Evolutionary conservation across 2,329 filamentous ascomycete genomes (phyloP).

Genomic region (Cladophialophora exuberans): DNA sequence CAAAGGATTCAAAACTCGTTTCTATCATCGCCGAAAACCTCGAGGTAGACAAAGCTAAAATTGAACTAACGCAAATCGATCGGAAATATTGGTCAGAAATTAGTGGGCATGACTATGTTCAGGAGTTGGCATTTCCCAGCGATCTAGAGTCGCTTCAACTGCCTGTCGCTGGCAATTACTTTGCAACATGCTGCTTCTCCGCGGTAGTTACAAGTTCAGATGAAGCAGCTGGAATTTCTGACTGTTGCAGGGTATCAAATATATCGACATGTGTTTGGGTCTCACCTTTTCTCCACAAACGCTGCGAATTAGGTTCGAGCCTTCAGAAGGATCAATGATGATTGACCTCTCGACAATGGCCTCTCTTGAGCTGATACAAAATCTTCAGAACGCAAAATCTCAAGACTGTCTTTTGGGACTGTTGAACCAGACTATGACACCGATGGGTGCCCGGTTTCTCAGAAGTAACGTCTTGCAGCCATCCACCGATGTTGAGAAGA

Average conservation of each 20-base stretch:
- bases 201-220: constrained; percentile 62
- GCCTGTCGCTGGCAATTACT: constrained; percentile 80
- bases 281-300: constrained; percentile 76
- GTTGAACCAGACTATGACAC: constrained; percentile 80
- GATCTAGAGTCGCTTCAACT: constrained; percentile 82
- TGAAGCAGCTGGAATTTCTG: constrained; percentile 8
- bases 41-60: constrained; percentile 41
- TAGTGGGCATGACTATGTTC: constrained; percentile 75
- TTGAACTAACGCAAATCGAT: constrained; percentile 67
- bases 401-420: constrained; percentile 82
- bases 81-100: constrained; percentile 83
- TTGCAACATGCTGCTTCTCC: constrained; percentile 80
- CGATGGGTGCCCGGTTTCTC: constrained; percentile 84
- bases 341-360: constrained; percentile 87
- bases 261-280: constrained; percentile 71
- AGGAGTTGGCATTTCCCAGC: constrained; percentile 75
- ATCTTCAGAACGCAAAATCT: constrained; percentile 75
- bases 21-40: constrained; percentile 75
- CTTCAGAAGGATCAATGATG: constrained; percentile 92
- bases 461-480: constrained; percentile 88
- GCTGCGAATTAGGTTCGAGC: constrained; percentile 81
- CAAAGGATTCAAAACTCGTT: constrained; percentile 75
- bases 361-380: constrained; percentile 88
- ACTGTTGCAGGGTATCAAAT: constrained; percentile 70
- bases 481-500: constrained; percentile 70